Base-by-base conservation (phyloP, 768 basidiomycete genomes). In the Harrya chromipes region DNA sequence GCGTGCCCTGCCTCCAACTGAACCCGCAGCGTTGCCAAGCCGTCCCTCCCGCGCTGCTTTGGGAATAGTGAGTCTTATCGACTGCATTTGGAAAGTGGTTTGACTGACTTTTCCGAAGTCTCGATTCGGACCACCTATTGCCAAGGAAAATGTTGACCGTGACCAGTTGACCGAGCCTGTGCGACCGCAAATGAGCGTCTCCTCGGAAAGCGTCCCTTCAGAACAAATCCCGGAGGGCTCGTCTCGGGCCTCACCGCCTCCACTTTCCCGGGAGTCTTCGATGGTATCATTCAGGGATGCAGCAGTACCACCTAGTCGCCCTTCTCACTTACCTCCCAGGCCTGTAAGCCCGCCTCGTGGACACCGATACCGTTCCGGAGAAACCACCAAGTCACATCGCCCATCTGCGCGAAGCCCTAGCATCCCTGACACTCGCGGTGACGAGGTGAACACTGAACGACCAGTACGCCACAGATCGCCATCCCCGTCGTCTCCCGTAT, bases 41-140 rank as follows among this genome's bases (percentile, higher is more conserved):
- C 63, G 60, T 29, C 54, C 52, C 21, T 51, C 56, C 11, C 62
- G 58, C 16, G 53, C 55, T 17, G 44, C 50, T 1, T 6, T 61
- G 24, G 56, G 63, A n/a, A 52, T 36, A 5, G 58, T 58, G 31
- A 57, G 60, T 16, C 9, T 13, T 21, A 6, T 24, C 31, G 12
- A 9, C 2, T 6, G 16, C 16, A 10, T 33, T 4, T 13, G 26
- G 29, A 1, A 12, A 29, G 31, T 16, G 16, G 36, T 23, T 50
- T 11, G 46, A 17, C n/a, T 54, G 14, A 19, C 6, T n/a, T 35
- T 14, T 36, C 17, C 29, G 4, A 27, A 68, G 68, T 68, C 68
- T 33, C 67, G 66, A 9, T 68, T 68, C 26, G 66, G 66, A 6
- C 66, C 66, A n/a, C 66, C 66, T 3, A 47, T 68, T 16, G 34